Evolutionary conservation across 2,329 filamentous ascomycete species (phyloP).

Genomic region (Fusarium nodosum): DNA sequence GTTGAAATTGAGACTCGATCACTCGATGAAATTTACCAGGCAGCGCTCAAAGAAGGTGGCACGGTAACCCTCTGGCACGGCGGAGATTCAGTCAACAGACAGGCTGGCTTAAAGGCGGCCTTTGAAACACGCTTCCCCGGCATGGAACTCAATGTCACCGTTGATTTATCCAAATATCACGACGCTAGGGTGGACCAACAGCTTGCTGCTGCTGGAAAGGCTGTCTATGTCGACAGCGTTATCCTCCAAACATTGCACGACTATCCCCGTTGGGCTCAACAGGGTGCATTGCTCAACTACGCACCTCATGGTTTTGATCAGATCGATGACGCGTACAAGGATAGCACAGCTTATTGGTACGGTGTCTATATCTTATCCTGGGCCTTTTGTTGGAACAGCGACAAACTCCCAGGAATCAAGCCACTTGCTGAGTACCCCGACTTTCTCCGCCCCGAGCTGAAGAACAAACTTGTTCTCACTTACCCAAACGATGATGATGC

Average conservation of each 20-base stretch:
- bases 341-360: slow-evolving; percentile 55
- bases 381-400: slow-evolving; percentile 51
- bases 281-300: slow-evolving; percentile 64
- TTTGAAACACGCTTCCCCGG: slow-evolving; percentile 64
- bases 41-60: slow-evolving; percentile 62
- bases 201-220: slow-evolving; percentile 53
- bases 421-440: slow-evolving; percentile 57
- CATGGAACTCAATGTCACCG: slow-evolving; percentile 66
- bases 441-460: slow-evolving; percentile 63
- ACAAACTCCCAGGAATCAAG: slow-evolving; percentile 50
- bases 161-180: slow-evolving; percentile 70
- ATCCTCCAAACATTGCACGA: slow-evolving; percentile 65
- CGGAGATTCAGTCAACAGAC: slow-evolving; percentile 61
- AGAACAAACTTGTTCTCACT: slow-evolving; percentile 66
- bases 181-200: slow-evolving; percentile 62
- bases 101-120: slow-evolving; percentile 56
- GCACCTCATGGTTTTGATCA: slow-evolving; percentile 62
- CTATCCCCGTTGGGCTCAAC: slow-evolving; percentile 64
- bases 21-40: slow-evolving; percentile 65
- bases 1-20: neutral
- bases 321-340: slow-evolving; percentile 58
- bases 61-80: slow-evolving; percentile 63
- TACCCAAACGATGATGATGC: slow-evolving; percentile 72
- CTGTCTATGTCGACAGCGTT: slow-evolving; percentile 58
- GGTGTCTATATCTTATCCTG: slow-evolving; percentile 58